Evolutionary conservation across 768 basidiomycete species (phyloP).

Genomic region (Pisolithus sp.): DNA sequence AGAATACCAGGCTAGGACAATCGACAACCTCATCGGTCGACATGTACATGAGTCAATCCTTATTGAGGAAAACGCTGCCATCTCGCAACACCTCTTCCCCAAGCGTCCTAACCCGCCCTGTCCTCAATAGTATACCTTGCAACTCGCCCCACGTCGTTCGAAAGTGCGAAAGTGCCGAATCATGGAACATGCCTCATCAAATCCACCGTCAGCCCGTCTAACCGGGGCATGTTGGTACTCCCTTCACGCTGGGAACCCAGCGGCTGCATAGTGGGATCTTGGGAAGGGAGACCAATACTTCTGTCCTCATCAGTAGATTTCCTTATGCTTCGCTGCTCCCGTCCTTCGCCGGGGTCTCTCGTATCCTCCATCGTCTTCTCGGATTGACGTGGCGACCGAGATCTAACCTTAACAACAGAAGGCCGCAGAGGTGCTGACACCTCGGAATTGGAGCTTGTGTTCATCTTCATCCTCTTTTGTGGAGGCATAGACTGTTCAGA

Average conservation of each 20-base stretch:
- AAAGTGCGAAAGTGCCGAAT: conserved; percentile 2
- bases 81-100: conserved; percentile 12
- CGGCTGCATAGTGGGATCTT: background rate
- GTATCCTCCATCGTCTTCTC: background rate
- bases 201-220: conserved; percentile 16
- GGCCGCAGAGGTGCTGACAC: background rate
- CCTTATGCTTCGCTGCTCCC: background rate
- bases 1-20: no score
- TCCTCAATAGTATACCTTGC: conserved; percentile 14
- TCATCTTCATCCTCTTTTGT: conserved; percentile 11
- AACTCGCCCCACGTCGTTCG: conserved; percentile 9
- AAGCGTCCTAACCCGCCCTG: conserved; percentile 22
- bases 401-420: background rate
- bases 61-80: conserved; percentile 16
- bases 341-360: background rate
- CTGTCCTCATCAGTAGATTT: background rate
- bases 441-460: background rate
- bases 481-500: conserved; percentile 6
- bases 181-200: conserved; percentile 10
- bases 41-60: background rate
- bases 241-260: background rate
- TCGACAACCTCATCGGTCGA: no score
- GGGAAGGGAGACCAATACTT: background rate
- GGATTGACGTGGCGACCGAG: background rate
- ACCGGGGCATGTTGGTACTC: conserved; percentile 1